Conservation (phyloP, 2,329 filamentous ascomycete genomes). For the Apiospora saccharicola region DNA sequence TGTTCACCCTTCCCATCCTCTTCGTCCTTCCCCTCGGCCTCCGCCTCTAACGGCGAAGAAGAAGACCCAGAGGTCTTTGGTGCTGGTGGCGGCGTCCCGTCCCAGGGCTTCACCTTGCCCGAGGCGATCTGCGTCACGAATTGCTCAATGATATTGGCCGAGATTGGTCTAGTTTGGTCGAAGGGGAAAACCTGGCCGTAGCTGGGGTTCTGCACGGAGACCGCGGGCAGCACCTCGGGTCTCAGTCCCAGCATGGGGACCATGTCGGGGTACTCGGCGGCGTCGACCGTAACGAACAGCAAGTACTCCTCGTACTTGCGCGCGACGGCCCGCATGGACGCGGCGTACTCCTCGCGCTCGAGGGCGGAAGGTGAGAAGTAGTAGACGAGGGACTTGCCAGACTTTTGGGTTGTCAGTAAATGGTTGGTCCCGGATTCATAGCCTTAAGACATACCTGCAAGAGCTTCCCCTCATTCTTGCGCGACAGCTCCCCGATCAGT, state of each 20-base stretch:
- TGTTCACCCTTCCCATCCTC: conserved; percentile 26
- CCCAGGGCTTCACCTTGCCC: conserved; percentile 51
- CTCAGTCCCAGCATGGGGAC: conserved; percentile 47
- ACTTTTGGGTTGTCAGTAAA: conserved; percentile 35
- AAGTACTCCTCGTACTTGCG: conserved; percentile 56
- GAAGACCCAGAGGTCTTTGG: neutral
- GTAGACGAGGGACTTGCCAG: conserved; percentile 48
- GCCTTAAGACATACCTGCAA: conserved; percentile 43
- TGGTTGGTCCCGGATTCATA: neutral
- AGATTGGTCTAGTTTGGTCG: conserved; percentile 38
- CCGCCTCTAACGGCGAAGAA: conserved; percentile 24
- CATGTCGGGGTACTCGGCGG: conserved; percentile 54
- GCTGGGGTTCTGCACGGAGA: conserved; percentile 54
- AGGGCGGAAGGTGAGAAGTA: conserved; percentile 43
- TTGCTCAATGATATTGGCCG: conserved; percentile 45
- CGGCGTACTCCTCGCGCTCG: conserved; percentile 46
- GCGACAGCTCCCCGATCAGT: conserved; percentile 53
- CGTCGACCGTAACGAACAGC: conserved; percentile 56
- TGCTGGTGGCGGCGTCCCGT: conserved; percentile 32
- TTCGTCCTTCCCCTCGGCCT: conserved; percentile 12
- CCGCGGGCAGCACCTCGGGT: conserved; percentile 38
- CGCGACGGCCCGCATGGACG: conserved; percentile 49
- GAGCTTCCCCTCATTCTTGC: conserved; percentile 53
- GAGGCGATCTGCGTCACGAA: conserved; percentile 55
- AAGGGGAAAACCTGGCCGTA: conserved; percentile 54